Base-by-base conservation (phyloP, 768 basidiomycete species). In the Hericium rajendrae region DNA sequence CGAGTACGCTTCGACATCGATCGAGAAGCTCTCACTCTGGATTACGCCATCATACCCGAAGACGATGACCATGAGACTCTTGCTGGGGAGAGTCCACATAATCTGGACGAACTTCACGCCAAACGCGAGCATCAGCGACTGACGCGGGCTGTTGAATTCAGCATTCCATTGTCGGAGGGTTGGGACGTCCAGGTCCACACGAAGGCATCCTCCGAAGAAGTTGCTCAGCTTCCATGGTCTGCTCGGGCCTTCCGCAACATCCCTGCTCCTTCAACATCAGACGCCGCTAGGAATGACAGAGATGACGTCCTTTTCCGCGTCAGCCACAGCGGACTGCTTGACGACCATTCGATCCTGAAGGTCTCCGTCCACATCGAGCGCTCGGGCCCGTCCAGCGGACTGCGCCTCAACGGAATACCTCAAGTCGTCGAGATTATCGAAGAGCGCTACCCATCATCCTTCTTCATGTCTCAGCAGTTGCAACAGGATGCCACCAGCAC, bases 181-280 rank as follows among this genome's bases (percentile, higher is more conserved):
- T 97, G 91, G 93, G 92, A 93, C 64, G 80, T 94, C 1, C 91
- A 86, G 63, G 74, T 95, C 26, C 78, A 85, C 4, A 82, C 83
- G 28, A 85, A 80, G 67, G 87, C 85, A 6, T 86, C 88, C 1
- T 86, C 84, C 0, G 82, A 85, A 38, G 82, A 80, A 55, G 83
- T 87, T 9, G 83, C 88, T 63, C 74, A 76, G 52, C 76, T 89
- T 16, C 88, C 88, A 2, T 93, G 91, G 90, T 78, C 80, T 8
- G 79, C 79, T 37, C 75, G 73, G 55, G 85, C 85, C 1, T 76
- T 76, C 39, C 80, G 80, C 54, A 74, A 75, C 41, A 69, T 66
- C 51, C 57, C 72, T 10, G 62, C 62, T 8, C 59, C 65, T 15
- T 66, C 70, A n/a, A 60, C 64, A 11, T 59, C 70, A 18, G 59